Base-by-base conservation (phyloP, 2,329 filamentous ascomycete genomes). In the Hypoxylon sp. region DNA sequence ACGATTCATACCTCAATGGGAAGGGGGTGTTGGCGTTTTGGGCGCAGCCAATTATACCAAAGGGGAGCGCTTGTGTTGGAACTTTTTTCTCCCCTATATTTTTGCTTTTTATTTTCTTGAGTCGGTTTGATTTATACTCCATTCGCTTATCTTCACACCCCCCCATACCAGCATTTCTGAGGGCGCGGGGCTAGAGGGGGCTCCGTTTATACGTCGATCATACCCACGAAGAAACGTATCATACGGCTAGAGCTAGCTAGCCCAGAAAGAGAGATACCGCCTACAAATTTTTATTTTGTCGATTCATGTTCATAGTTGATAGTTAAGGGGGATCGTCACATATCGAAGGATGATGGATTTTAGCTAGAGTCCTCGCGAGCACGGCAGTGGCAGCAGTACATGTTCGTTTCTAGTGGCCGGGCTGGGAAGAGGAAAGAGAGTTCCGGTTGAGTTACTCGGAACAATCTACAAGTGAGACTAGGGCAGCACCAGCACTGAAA, bases 1-100 rank as follows among this genome's bases (percentile, higher is more conserved):
- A 63, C 51, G 53, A 67, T 57, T 63, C 65, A 65, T 56, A 51
- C 62, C 52, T 69, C 64, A 57, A 48, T 11, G 21, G 62, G 43
- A 34, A 56, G 46, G 50, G 41, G 41, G 61, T 63, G 57, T 59
- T 55, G 55, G 69, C 53, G 61, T 72, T 67, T 37, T 69, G 53
- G 70, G 67, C 65, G 63, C 32, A 63, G 63, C 67, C 64, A 65
- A 69, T 68, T 72, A 73, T 71, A 71, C 68, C 69, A 67, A 63
- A 59, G 67, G 63, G 61, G 63, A 67, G 64, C 53, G 60, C 60
- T 65, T 63, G 54, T 65, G 54, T 55, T 67, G 55, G 62, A 12
- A n/a, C n/a, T 30, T 51, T 45, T 63, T 50, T 61, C 51, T 23
- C 11, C 56, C 21, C 56, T 11, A 47, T 39, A 19, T n/a, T 34